These are phyloP conservation scores for Ramichloridium luteum DNA, from an alignment of 2,329 filamentous ascomycete genomes.

Conservation along the genomic window DNA sequence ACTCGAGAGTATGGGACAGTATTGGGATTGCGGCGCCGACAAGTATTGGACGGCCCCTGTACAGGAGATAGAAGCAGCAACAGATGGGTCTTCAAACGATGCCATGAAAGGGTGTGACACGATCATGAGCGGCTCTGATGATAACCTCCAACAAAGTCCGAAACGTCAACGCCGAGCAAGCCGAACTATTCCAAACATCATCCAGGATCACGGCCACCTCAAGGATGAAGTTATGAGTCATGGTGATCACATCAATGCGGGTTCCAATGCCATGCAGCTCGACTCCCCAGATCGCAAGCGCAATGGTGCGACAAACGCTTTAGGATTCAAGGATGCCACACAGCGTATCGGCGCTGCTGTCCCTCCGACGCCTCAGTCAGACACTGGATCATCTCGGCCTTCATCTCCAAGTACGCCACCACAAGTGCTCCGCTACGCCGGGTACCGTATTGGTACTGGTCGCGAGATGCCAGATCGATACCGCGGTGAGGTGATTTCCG, in stretches of 20 bases:
- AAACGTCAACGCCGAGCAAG: background rate
- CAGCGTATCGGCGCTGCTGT: conserved; percentile 2
- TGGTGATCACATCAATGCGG: background rate
- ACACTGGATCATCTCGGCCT: too few species aligned
- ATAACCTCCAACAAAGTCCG: background rate
- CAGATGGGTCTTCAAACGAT: conserved; percentile 10
- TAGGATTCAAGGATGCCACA: too few species aligned
- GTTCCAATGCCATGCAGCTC: background rate
- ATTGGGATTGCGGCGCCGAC: conserved; percentile 50
- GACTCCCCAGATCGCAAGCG: background rate
- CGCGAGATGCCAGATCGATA: conserved; percentile 47
- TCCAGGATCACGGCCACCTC: background rate
- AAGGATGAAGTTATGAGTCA: background rate
- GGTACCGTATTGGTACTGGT: conserved; percentile 45
- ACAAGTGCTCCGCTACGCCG: conserved; percentile 36
- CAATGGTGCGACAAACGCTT: background rate
- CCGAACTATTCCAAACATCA: background rate
- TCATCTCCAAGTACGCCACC: conserved; percentile 3
- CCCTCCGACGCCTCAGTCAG: conserved; percentile 3
- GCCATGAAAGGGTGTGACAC: conserved; percentile 3
- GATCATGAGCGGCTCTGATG: background rate
- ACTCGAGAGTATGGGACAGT: conserved; percentile 47
- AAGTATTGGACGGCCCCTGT: too few species aligned
- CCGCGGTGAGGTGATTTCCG: conserved; percentile 43
- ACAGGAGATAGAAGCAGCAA: conserved; percentile 21